Conservation (phyloP, 768 basidiomycete genomes). For the Jaapia argillacea region DNA sequence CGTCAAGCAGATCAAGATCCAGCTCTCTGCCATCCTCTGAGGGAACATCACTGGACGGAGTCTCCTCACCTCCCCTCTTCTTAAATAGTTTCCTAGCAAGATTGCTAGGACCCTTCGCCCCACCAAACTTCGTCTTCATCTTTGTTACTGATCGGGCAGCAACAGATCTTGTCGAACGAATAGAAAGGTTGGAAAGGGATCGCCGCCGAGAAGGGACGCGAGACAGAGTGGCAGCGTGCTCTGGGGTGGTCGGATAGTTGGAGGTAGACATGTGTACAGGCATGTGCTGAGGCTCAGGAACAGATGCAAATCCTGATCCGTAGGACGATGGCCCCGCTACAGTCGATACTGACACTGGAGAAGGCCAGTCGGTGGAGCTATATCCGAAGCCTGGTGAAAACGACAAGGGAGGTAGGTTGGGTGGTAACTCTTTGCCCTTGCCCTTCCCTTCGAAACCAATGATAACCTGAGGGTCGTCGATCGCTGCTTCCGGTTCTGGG, state of each 20-base stretch:
- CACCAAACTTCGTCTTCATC: conserved; percentile 36
- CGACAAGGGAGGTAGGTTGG: conserved; percentile 55
- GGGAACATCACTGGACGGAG: conserved; percentile 8
- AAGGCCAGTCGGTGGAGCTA: conserved; percentile 9
- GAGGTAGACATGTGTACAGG: conserved; percentile 2
- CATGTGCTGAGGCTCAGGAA: neutral
- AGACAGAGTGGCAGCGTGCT: neutral
- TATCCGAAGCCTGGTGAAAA: conserved; percentile 46
- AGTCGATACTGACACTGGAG: conserved; percentile 13
- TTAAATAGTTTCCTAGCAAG: conserved; percentile 48
- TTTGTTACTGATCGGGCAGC: conserved; percentile 37
- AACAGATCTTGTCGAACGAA: conserved; percentile 29
- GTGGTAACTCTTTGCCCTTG: conserved; percentile 42
- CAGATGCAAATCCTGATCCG: conserved; percentile 12
- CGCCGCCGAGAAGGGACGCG: conserved; percentile 16
- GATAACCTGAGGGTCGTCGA: conserved; percentile 4
- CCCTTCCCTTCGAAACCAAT: conserved; percentile 31
- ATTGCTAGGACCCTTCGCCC: conserved; percentile 33
- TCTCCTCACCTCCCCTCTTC: conserved; percentile 24
- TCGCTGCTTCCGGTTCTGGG: conserved; percentile 1
- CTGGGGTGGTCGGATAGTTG: conserved; percentile 7
- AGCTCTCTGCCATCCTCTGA: neutral
- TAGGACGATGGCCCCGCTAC: conserved; percentile 18
- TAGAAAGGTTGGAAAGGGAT: conserved; percentile 47
- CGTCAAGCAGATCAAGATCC: conserved; percentile 2